Evolutionary conservation across 352 stramenopile genomes (phyloP).

Genomic region (Phytophthora capsici): DNA sequence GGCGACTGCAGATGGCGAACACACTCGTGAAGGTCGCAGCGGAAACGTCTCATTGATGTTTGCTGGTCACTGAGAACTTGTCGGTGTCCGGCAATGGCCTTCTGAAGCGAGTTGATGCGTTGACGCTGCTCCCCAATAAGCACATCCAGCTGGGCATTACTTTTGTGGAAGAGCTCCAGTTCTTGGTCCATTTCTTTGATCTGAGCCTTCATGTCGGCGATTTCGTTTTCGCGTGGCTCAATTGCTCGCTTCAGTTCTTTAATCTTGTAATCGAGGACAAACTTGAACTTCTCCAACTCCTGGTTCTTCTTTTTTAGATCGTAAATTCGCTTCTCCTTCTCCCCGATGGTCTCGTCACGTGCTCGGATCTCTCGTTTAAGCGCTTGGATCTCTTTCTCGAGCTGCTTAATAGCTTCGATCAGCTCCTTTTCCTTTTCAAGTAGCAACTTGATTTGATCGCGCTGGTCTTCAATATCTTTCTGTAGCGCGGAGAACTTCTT

Average conservation of each 20-base stretch:
- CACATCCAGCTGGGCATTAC: slow-evolving; percentile 91
- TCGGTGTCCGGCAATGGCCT: slow-evolving; percentile 69
- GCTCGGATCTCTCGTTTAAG: slow-evolving; percentile 96
- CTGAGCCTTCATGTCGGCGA: slow-evolving; percentile 93
- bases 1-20: slow-evolving; percentile 80
- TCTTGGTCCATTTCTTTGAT: slow-evolving; percentile 97
- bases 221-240: slow-evolving; percentile 94
- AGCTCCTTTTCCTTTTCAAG: slow-evolving; percentile 90
- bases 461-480: slow-evolving; percentile 93
- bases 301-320: slow-evolving; percentile 97
- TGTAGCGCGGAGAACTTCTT: slow-evolving; percentile 92
- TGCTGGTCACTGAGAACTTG: slow-evolving; percentile 67
- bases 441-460: slow-evolving; percentile 89
- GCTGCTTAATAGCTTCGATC: slow-evolving; percentile 81
- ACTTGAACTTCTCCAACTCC: slow-evolving; percentile 97
- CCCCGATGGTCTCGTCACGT: slow-evolving; percentile 94
- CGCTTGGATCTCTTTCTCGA: slow-evolving; percentile 93
- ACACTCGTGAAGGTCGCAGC: slow-evolving; percentile 85
- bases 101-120: slow-evolving; percentile 88
- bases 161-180: slow-evolving; percentile 95
- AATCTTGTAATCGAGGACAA: slow-evolving; percentile 97
- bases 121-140: slow-evolving; percentile 93
- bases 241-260: slow-evolving; percentile 96
- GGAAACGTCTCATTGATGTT: slow-evolving; percentile 78
- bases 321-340: slow-evolving; percentile 96